Base-by-base conservation (phyloP, 2,329 filamentous ascomycete species). In the Knufia fluminis region DNA sequence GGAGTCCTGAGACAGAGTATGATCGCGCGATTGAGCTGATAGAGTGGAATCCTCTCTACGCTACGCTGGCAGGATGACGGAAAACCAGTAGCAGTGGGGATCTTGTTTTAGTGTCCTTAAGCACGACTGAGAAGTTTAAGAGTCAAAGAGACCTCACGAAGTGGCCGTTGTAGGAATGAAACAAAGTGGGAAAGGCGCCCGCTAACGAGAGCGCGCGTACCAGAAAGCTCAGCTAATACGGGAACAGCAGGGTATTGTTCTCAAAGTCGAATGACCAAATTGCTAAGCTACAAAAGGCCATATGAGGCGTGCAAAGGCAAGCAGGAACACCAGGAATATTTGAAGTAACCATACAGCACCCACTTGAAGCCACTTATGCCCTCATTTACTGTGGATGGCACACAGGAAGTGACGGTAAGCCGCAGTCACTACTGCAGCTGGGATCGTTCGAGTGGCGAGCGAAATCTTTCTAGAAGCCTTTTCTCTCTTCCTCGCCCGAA, bases 391-490 rank as follows among this genome's bases (percentile, higher is more conserved):
- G 28, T 31, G 35, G 43, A 46, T 46, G 32, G 43, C 24, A 20
- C 20, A 28, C 33, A 22, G 32, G 33, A 16, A 31, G 31, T 46
- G 44, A 46, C 44, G 44, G 33, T 46, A 46, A 24, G 44, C 44
- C 38, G 33, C 44, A 46, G 14, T 14, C 14, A 35, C 42, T 45
- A 19, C 24, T 45, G 42, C 42, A 45, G 16, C n/a, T 12, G 10
- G 42, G 20, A 19, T 20, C 42, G 9, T 33, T 45, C 6, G 10
- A 45, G 42, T 45, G 42, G 42, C 42, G 42, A 45, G 16, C 7
- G 9, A 45, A 45, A 20, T 35, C 28, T 45, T 33, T 35, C 26
- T 32, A 20, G 19, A 45, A 33, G 26, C 22, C 24, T 16, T 17
- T 45, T 45, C 28, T 17, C n/a, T n/a, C 35, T 20, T 38, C 35